Evolutionary conservation across 148 eudicot genomes (phyloP).

Genomic region (Pharnaceum exiguum): DNA sequence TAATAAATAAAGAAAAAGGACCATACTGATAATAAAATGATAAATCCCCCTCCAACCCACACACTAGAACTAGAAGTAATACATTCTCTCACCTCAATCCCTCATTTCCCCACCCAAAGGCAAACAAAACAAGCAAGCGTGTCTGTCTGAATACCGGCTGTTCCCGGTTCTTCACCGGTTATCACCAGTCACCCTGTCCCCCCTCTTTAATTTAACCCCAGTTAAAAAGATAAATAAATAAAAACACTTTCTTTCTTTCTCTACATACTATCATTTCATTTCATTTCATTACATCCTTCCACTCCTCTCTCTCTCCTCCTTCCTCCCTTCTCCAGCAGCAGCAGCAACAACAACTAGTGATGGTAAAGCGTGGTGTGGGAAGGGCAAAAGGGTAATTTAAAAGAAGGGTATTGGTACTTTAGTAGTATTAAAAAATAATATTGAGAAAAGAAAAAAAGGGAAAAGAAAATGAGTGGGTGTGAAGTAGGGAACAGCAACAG

Average conservation of each 20-base stretch:
- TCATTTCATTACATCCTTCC: background rate
- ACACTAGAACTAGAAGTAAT: background rate
- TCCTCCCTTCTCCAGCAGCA: constrained; percentile 1
- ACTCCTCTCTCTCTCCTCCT: constrained; percentile 4
- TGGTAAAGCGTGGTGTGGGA: too few relatives aligned
- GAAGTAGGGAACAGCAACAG: too few relatives aligned
- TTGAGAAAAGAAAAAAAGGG: too few relatives aligned
- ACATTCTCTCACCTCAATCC: background rate
- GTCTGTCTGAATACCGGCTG: constrained; percentile 2
- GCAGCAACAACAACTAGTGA: too few relatives aligned
- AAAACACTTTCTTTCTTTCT: constrained; percentile 1
- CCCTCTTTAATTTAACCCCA: constrained; percentile 27
- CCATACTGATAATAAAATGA: too few relatives aligned
- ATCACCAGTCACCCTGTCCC: constrained; percentile 7
- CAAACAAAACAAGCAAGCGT: background rate
- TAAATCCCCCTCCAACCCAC: too few relatives aligned
- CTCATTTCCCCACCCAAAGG: constrained; percentile 1
- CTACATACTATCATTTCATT: too few relatives aligned
- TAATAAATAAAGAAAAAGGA: too few relatives aligned
- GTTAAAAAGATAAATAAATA: constrained; percentile 24
- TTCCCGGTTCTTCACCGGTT: constrained; percentile 22
- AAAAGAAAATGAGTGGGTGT: too few relatives aligned
- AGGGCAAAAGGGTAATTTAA: too few relatives aligned
- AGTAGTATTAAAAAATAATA: too few relatives aligned
- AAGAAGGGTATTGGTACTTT: too few relatives aligned